Evolutionary conservation across 2,329 filamentous ascomycete species (phyloP), one percentile per base, ranked within the genome.

Genomic region (Podosphaera aphanis): DNA sequence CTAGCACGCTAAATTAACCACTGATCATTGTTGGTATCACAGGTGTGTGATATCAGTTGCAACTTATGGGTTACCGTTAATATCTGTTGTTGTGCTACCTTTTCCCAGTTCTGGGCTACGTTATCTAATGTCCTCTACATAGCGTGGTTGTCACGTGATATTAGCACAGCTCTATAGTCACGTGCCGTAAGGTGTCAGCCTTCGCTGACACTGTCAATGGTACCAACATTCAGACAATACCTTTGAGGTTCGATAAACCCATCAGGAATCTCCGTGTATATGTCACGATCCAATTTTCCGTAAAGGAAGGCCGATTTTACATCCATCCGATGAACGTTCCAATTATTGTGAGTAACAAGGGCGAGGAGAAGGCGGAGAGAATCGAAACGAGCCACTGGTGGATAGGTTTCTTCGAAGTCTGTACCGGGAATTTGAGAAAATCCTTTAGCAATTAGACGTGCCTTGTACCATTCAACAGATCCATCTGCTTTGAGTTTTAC

Each of bases 181-280:
- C n/a, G n/a, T n/a, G n/a, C n/a, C n/a, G n/a, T n/a, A n/a, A n/a
- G n/a, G n/a, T n/a, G n/a, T n/a, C n/a, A n/a, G n/a, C n/a, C n/a
- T n/a, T n/a, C n/a, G n/a, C n/a, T n/a, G n/a, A n/a, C n/a, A n/a
- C n/a, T n/a, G n/a, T n/a, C n/a, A n/a, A n/a, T n/a, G n/a, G n/a
- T n/a, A n/a, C n/a, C n/a, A n/a, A n/a, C n/a, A n/a, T n/a, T n/a
- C n/a, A n/a, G n/a, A n/a, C n/a, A n/a, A n/a, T n/a, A n/a, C n/a
- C n/a, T n/a, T n/a, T n/a, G n/a, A 15, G 39, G 20, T 42, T 27
- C 3, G 15, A 2, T 42, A 27, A 2, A 42, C 15, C 39, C 39
- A n/a, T 42, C 39, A 23, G 39, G 39, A 27, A 42, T 42, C 21
- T 42, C 20, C 39, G 27, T 42, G 11, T 42, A 42, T 8, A 42